Evolutionary conservation across 495 filamentous ascomycete genomes (phyloP), one percentile per base, ranked within the genome.

Genomic region (Trichoderma asperelloides): DNA sequence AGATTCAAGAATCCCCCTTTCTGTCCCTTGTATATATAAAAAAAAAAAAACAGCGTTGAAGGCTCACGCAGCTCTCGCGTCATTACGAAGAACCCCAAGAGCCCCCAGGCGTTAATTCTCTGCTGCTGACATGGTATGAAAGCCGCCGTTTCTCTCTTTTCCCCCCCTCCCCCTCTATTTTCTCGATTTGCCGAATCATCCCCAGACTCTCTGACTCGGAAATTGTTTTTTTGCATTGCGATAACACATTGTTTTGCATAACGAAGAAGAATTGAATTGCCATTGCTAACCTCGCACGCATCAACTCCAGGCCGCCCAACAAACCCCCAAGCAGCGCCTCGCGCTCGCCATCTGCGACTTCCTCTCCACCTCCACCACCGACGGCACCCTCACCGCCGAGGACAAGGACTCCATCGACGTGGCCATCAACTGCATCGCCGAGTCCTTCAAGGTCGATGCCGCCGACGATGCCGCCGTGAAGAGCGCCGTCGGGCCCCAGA

Each of bases 301-400:
- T 37, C 33, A 37, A 62, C 8, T 33, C 57, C 15, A 65, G 64
- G 39, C 64, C 41, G 41, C 37, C n/a, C 64, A 60, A 60, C 55
- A 47, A 15, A 89, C 90, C 69, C 88, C 92, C 68, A 96, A 97
- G 80, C 96, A 98, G 83, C 91, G 93, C 78, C 87, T 98, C 67
- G 96, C 95, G 73, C 90, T 98, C 75, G 92, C 96, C 71, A 93
- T 98, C 77, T 90, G 96, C 80, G 92, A 97, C 79, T 98, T 97
- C 83, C 88, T 98, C 37, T 84, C 84, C 66, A 87, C 85, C 70
- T 96, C 92, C 66, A 80, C 91, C 69, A 93, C 86, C 68, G 95
- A 98, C 71, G 94, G 94, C 71, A 95, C 93, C 37, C 84, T 98
- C 45, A 83, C 87, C 21, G 74, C 87, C 70, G 96, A 98, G 63